Percentiles rank a stretch among this genome's conserved stretches.
phyloP scores from a whole-genome alignment of 2,329 filamentous ascomycete genomes.

The Colletotrichum sp. region DNA sequence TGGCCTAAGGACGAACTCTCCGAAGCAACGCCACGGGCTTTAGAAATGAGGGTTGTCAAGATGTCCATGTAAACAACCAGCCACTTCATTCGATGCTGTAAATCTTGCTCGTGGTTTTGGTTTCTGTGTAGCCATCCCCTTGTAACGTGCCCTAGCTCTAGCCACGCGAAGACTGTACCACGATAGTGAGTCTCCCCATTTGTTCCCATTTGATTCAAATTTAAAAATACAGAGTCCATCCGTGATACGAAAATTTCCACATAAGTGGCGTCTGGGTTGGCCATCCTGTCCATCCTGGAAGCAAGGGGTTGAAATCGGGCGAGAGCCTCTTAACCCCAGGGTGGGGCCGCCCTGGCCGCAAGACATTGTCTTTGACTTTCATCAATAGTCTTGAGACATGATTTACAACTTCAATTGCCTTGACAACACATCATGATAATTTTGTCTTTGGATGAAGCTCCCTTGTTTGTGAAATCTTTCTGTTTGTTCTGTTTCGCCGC shows the following conservation, averaged over 20 bases:
- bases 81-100: too few species aligned
- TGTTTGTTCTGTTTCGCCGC: not conserved
- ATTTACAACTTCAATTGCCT: not conserved
- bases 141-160: not conserved
- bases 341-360: not conserved
- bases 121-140: not conserved
- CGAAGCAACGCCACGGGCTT: not conserved
- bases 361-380: not conserved
- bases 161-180: not conserved
- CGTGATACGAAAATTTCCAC: not conserved
- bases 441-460: not conserved
- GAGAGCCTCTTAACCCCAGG: not conserved
- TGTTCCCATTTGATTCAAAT: not conserved
- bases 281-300: not conserved
- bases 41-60: rapidly evolving
- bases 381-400: not conserved
- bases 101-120: not conserved
- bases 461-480: not conserved
- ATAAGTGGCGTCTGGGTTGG: not conserved
- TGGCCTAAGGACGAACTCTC: not conserved
- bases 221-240: not conserved
- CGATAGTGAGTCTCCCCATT: too few species aligned
- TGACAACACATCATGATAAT: not conserved
- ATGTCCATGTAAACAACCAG: not conserved
- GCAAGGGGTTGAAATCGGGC: not conserved